Evolutionary conservation across 1,284 basidiomycete species (phyloP).

Genomic region (Coniferiporia weirii): DNA sequence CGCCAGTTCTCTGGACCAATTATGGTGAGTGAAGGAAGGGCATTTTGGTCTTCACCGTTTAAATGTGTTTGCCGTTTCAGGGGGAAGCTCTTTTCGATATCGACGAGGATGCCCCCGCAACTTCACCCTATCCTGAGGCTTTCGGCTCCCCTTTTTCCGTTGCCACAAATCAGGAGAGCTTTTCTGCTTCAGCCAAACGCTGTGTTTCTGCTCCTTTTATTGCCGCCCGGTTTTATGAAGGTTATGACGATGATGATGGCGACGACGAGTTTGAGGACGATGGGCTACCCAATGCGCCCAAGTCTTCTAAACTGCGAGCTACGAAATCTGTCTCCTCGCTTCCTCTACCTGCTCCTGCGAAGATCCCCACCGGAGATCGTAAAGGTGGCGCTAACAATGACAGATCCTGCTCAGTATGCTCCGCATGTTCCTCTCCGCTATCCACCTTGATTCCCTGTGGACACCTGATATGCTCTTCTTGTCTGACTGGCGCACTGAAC

Average conservation of each 20-base stretch:
- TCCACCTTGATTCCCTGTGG: slow-evolving; percentile 67
- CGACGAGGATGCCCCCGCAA: slow-evolving; percentile 46
- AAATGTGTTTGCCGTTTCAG: background rate
- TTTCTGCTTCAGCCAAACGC: slow-evolving; percentile 1
- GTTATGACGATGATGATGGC: slow-evolving; percentile 12
- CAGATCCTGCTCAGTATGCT: slow-evolving; percentile 46
- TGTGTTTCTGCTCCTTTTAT: slow-evolving; percentile 18
- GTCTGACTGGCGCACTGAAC: slow-evolving; percentile 75
- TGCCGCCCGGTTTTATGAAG: slow-evolving; percentile 11
- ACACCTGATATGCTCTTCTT: slow-evolving; percentile 70
- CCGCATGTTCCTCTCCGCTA: slow-evolving; percentile 29
- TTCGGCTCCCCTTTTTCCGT: slow-evolving; percentile 33
- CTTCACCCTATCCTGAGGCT: slow-evolving; percentile 42
- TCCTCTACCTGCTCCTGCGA: slow-evolving; percentile 13
- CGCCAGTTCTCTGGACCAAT: slow-evolving; percentile 37
- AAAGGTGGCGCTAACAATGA: slow-evolving; percentile 18
- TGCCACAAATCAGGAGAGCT: background rate
- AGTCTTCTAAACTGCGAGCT: background rate
- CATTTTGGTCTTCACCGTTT: background rate
- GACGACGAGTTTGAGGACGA: slow-evolving; percentile 16
- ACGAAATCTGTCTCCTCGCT: slow-evolving; percentile 4
- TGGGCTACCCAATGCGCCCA: slow-evolving; percentile 6
- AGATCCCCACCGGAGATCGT: slow-evolving; percentile 15
- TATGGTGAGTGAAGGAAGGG: background rate
- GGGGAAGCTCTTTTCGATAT: slow-evolving; percentile 52